phyloP scores from a whole-genome alignment of 1,139 yeast genomes.

The Yamadazyma mexicana region DNA sequence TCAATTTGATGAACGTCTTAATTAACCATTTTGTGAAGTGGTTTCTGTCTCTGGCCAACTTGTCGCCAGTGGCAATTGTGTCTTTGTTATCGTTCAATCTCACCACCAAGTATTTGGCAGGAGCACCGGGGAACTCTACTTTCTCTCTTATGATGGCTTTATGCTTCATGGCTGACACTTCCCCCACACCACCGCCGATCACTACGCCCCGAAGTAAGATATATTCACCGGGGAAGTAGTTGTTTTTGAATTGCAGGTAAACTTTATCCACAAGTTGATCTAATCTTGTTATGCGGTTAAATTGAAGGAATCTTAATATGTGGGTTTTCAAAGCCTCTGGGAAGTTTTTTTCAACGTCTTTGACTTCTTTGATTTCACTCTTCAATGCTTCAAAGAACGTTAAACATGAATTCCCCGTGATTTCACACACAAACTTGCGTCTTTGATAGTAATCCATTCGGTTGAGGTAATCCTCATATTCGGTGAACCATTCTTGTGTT shows the following conservation, averaged over 20 bases:
- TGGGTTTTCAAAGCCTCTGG: constrained; percentile 94
- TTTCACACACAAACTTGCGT: constrained; percentile 88
- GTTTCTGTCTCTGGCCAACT: constrained; percentile 79
- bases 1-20: constrained; percentile 83
- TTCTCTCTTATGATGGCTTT: constrained; percentile 45
- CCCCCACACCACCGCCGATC: constrained; percentile 12
- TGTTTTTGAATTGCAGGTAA: constrained; percentile 70
- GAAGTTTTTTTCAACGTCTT: constrained; percentile 73
- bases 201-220: constrained; percentile 58
- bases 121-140: constrained; percentile 47
- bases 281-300: constrained; percentile 78
- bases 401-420: constrained; percentile 89
- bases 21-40: constrained; percentile 88
- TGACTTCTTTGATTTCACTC: constrained; percentile 68
- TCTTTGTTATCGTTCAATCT: constrained; percentile 52
- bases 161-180: constrained; percentile 23
- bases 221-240: constrained; percentile 89
- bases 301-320: constrained; percentile 78
- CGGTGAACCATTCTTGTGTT: constrained; percentile 84
- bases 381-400: constrained; percentile 87
- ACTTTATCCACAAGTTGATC: constrained; percentile 88
- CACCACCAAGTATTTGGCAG: constrained; percentile 64
- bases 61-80: constrained; percentile 69
- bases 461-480: constrained; percentile 71
- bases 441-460: constrained; percentile 71